Evolutionary conservation across 805 yeast genomes (phyloP).

Genomic region (Tetrapisispora fleetii): DNA sequence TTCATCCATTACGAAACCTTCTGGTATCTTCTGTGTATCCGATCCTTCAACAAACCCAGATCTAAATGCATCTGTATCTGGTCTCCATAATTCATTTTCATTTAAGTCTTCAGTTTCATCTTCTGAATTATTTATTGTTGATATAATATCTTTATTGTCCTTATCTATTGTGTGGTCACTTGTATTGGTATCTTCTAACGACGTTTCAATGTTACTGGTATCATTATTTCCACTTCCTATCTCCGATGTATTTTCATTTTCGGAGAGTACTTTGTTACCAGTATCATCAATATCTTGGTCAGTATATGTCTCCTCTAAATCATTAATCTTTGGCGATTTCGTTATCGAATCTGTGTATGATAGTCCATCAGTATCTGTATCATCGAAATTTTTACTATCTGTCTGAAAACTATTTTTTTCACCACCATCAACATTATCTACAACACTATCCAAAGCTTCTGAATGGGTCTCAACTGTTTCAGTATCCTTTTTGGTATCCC

Average conservation of each 20-base stretch:
- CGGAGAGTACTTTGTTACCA: not conserved
- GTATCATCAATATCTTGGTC: slow-evolving; percentile 5
- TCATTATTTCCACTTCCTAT: not conserved
- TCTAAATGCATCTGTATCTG: slow-evolving; percentile 36
- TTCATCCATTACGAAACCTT: slow-evolving; percentile 29
- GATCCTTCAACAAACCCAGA: slow-evolving; percentile 34
- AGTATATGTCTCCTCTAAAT: not conserved
- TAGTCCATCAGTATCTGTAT: slow-evolving; percentile 1
- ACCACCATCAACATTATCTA: not conserved
- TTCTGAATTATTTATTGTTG: not conserved
- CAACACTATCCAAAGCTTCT: not conserved
- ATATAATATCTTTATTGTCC: not conserved
- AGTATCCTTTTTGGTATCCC: slow-evolving; percentile 10
- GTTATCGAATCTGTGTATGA: slow-evolving; percentile 4
- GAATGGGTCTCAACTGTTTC: not conserved
- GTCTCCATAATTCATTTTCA: slow-evolving; percentile 38
- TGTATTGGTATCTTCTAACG: not conserved
- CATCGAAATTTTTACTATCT: not conserved
- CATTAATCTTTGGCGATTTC: not conserved
- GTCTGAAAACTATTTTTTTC: slow-evolving; percentile 7
- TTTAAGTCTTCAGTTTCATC: not conserved
- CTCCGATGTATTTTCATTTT: not conserved
- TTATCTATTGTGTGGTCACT: not conserved
- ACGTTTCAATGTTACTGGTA: not conserved
- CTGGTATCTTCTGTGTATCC: slow-evolving; percentile 28